Evolutionary conservation across 2,329 filamentous ascomycete species (phyloP).

Genomic region (Fusarium falciforme): DNA sequence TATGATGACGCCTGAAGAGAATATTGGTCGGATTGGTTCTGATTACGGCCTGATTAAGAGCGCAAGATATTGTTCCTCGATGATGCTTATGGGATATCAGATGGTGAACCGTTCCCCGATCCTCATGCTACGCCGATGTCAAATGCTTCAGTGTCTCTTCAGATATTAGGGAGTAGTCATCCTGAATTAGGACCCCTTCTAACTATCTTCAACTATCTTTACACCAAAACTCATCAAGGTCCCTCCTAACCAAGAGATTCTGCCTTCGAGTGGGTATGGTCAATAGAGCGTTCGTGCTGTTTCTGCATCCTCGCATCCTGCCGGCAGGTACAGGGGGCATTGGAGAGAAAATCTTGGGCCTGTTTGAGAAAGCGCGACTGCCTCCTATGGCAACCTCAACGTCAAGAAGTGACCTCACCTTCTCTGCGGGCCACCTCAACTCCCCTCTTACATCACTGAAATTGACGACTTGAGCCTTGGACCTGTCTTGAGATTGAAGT

Average conservation of each 20-base stretch:
- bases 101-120: background rate
- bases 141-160: background rate
- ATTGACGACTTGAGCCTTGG: constrained; percentile 5
- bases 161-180: background rate
- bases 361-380: background rate
- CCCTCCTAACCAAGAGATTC: background rate
- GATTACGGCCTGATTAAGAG: background rate
- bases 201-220: background rate
- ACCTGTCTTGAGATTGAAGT: constrained; percentile 1
- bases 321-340: background rate
- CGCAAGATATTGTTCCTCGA: background rate
- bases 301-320: background rate
- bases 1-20: constrained; percentile 1
- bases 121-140: background rate
- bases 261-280: background rate
- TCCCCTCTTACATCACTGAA: constrained; percentile 14
- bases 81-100: background rate
- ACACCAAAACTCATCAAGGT: background rate
- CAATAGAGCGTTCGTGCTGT: background rate
- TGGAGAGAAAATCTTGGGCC: background rate
- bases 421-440: background rate
- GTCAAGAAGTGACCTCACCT: background rate
- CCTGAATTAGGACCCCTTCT: background rate
- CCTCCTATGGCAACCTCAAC: constrained; percentile 5
- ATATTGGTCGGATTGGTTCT: background rate